Conservation (phyloP, 2,329 filamentous ascomycete species). For the Niveomyces coronatus region DNA sequence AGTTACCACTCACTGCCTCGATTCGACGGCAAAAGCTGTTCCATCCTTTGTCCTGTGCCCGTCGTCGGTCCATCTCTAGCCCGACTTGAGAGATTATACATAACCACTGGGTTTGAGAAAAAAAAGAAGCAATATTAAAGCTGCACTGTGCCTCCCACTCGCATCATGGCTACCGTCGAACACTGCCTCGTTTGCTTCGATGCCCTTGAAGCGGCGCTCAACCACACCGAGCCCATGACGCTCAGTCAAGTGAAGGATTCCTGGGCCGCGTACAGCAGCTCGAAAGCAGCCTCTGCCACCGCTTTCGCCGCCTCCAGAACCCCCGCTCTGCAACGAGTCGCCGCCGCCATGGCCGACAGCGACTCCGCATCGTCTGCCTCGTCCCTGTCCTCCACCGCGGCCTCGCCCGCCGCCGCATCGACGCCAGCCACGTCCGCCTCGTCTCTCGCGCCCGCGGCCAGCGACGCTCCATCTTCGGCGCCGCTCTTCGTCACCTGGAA, state of each 20-base stretch:
- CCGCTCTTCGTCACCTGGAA: conserved; percentile 97
- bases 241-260: conserved; percentile 61
- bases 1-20: no score
- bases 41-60: no score
- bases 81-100: no score
- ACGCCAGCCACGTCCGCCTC: conserved; percentile 33
- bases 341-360: conserved; percentile 18
- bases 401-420: conserved; percentile 21
- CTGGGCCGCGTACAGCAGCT: conserved; percentile 34
- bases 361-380: conserved; percentile 25
- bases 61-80: no score
- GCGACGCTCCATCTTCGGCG: conserved; percentile 43
- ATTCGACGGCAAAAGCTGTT: no score
- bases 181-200: conserved; percentile 96
- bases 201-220: conserved; percentile 63
- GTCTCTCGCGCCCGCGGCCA: conserved; percentile 18
- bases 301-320: conserved; percentile 24
- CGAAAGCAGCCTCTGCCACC: conserved; percentile 12
- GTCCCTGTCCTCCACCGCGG: conserved; percentile 28
- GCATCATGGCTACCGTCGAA: conserved; percentile 65
- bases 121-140: no score
- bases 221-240: conserved; percentile 54
- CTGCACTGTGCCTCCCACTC: no score
- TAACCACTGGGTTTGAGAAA: no score
- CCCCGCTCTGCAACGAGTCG: conserved; percentile 33